These are phyloP conservation scores for Magnolia kwangsiensis DNA, from an alignment of 164 flowering plant species.

Conservation along the genomic window DNA sequence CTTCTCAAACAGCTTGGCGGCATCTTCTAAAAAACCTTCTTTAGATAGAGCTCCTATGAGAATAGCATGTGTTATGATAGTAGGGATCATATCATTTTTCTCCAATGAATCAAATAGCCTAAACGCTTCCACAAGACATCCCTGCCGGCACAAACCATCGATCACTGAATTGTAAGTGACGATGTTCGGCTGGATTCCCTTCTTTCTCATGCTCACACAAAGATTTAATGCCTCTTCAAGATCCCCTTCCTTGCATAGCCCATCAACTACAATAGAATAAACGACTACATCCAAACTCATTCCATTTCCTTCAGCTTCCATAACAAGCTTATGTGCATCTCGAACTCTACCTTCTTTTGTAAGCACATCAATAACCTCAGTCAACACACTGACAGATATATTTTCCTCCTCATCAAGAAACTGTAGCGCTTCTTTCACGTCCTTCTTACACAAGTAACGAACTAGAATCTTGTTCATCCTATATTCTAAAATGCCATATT, in stretches of 20 bases:
- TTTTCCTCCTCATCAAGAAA: conserved; percentile 32
- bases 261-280: conserved; percentile 54
- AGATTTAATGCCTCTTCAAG: conserved; percentile 58
- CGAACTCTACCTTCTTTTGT: conserved; percentile 42
- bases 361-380: conserved; percentile 36
- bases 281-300: conserved; percentile 46
- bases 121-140: conserved; percentile 76
- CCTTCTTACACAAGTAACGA: conserved; percentile 44
- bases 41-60: conserved; percentile 59
- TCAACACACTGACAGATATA: conserved; percentile 28
- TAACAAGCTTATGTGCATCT: conserved; percentile 63
- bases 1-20: conserved; percentile 51
- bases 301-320: conserved; percentile 32
- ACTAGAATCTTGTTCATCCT: conserved; percentile 33
- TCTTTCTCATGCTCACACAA: conserved; percentile 47
- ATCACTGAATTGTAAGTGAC: conserved; percentile 69
- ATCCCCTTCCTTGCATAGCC: conserved; percentile 70
- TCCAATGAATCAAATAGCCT: conserved; percentile 82
- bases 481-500: conserved; percentile 44
- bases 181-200: conserved; percentile 51
- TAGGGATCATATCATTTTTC: conserved; percentile 46
- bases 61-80: conserved; percentile 60
- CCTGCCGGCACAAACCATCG: conserved; percentile 70
- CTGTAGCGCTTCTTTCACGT: conserved; percentile 33
- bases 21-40: conserved; percentile 70